These are phyloP conservation scores for Alnus rubra DNA, from an alignment of 306 rosid species.

Conservation along the genomic window DNA sequence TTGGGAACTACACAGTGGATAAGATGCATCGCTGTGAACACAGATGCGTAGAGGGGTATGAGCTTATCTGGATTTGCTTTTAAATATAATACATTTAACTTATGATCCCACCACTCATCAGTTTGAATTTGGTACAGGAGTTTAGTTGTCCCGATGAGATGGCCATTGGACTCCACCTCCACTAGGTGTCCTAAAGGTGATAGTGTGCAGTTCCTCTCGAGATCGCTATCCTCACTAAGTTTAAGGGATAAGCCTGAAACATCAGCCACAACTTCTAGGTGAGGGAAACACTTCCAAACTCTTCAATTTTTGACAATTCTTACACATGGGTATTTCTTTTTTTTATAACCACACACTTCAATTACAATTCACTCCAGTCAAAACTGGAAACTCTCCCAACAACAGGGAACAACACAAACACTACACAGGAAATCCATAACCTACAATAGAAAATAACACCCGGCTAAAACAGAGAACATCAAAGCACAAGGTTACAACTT, in stretches of 20 bases:
- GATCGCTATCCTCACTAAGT: slow-evolving; percentile 13
- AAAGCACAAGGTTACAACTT: too few relatives aligned
- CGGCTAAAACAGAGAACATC: too few relatives aligned
- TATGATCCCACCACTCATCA: neutral
- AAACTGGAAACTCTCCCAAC: too few relatives aligned
- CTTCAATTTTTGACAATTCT: too few relatives aligned
- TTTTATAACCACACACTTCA: too few relatives aligned
- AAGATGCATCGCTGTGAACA: slow-evolving; percentile 40
- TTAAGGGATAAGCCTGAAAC: slow-evolving; percentile 18
- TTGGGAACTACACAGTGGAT: slow-evolving; percentile 32
- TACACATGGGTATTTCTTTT: too few relatives aligned
- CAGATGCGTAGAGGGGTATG: slow-evolving; percentile 36
- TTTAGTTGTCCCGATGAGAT: slow-evolving; percentile 37
- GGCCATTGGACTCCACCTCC: slow-evolving; percentile 22
- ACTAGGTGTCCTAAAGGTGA: neutral
- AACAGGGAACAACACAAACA: too few relatives aligned
- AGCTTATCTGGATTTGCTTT: neutral
- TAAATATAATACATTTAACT: neutral
- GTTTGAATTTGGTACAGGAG: slow-evolving; percentile 6
- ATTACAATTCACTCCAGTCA: too few relatives aligned
- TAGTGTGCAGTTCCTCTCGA: slow-evolving; percentile 15
- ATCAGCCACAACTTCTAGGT: slow-evolving; percentile 22
- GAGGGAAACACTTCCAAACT: neutral
- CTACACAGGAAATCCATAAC: too few relatives aligned
- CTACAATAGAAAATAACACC: too few relatives aligned